Conservation (phyloP, 495 filamentous ascomycete genomes). For the Barbatosphaeria neglecta region DNA sequence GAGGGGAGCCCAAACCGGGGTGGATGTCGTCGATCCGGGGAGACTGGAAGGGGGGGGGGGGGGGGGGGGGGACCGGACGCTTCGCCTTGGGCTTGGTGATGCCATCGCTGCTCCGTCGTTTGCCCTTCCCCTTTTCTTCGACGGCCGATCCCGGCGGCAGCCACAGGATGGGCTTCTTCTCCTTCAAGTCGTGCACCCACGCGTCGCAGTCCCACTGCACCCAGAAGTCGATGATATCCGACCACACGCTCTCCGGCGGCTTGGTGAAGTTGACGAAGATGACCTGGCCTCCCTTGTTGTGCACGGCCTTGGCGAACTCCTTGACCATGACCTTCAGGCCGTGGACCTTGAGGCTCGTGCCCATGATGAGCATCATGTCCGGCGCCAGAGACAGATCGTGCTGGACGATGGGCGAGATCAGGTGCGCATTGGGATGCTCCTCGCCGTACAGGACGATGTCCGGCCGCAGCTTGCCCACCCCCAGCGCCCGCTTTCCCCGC, state of each 20-base stretch:
- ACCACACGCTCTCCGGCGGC: slow-evolving; percentile 55
- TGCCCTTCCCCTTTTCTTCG: slow-evolving; percentile 20
- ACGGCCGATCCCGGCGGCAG: slow-evolving; percentile 26
- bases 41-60: too few species aligned
- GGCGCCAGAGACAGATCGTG: slow-evolving; percentile 49
- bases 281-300: slow-evolving; percentile 50
- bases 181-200: slow-evolving; percentile 52
- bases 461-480: slow-evolving; percentile 50
- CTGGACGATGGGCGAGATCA: slow-evolving; percentile 48
- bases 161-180: slow-evolving; percentile 45
- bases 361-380: slow-evolving; percentile 54
- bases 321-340: slow-evolving; percentile 55
- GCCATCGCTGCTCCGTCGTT: too few species aligned
- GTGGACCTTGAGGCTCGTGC: slow-evolving; percentile 58
- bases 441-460: slow-evolving; percentile 64
- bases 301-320: slow-evolving; percentile 60
- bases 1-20: too few species aligned
- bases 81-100: too few species aligned
- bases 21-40: too few species aligned
- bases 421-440: slow-evolving; percentile 54
- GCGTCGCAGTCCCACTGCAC: slow-evolving; percentile 60
- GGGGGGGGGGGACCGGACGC: too few species aligned
- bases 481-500: slow-evolving; percentile 49
- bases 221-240: slow-evolving; percentile 56
- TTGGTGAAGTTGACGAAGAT: slow-evolving; percentile 60